phyloP scores from a whole-genome alignment of 208 protist genomes.

The Vickermania ingenoplastis region DNA sequence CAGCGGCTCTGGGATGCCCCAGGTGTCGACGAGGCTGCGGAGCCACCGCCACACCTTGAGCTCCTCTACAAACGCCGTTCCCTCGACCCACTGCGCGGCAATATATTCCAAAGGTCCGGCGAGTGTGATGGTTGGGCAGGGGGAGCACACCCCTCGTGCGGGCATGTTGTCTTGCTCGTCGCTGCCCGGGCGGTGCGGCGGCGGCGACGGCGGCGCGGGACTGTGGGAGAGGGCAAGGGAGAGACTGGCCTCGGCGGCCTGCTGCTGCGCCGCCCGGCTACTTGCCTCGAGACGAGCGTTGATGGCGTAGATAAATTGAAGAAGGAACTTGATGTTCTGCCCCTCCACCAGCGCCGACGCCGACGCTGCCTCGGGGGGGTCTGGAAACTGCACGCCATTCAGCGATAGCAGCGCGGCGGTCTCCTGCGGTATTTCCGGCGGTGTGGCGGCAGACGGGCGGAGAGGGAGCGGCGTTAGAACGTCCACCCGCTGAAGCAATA shows the following conservation, averaged over 20 bases:
- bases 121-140: constrained; percentile 24
- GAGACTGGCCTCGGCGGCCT: not conserved
- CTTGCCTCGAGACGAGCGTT: not conserved
- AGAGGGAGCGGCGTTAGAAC: not conserved
- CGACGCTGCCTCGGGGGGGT: not conserved
- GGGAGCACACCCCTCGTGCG: constrained; percentile 7
- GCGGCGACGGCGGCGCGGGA: not conserved
- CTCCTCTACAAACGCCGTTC: constrained; percentile 77
- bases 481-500: not conserved
- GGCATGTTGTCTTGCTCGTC: too few species aligned
- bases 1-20: constrained; percentile 7
- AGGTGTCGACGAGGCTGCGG: constrained; percentile 33
- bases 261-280: not conserved
- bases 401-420: not conserved
- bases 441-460: not conserved
- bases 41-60: constrained; percentile 84
- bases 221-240: not conserved
- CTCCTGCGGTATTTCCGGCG: too few species aligned
- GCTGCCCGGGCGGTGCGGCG: not conserved
- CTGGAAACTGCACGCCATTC: not conserved
- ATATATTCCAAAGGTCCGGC: not conserved
- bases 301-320: not conserved
- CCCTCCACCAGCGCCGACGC: not conserved
- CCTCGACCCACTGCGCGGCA: constrained; percentile 50
- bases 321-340: not conserved